Base-by-base conservation (phyloP, 2,329 filamentous ascomycete species). In the Talaromyces amestolkiae region DNA sequence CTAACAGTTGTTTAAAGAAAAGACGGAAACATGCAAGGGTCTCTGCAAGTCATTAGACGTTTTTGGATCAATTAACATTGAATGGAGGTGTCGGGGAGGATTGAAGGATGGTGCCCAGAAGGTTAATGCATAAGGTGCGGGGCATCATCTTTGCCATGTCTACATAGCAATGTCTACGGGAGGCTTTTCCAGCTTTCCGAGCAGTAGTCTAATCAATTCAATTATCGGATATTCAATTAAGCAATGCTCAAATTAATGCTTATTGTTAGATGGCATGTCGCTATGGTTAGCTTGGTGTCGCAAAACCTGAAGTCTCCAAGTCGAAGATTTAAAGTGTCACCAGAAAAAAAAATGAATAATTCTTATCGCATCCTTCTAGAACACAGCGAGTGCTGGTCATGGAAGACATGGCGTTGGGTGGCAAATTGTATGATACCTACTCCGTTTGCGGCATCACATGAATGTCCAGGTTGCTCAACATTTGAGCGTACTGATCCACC, bases 291-390 rank as follows among this genome's bases (percentile, higher is more conserved):
- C 22, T 19, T 19, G 27, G 3, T 31, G 27, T 31, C 27, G 27
- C 27, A 31, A 31, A 31, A 31, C 27, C 27, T 31, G 1, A 22
- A 22, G 43, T 13, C 19, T 47, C 43, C 5, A 6, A 27, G 13
- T 17, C 8, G 13, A 51, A 17, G 47, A 24, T 27, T 9, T 31
- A 6, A 3, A 4, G 27, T 10, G 2, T 51, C 10, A 13, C 22
- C 19, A 3, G 13, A 47, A 47, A 47, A 17, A 27, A 27, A 27
- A 4, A 6, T 6, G 17, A 53, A 33, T 7, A 33, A 31, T 22
- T 22, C 51, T 56, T 56, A 22, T 56, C 53, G n/a, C 31, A 56
- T 56, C n/a, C 53, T 56, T 56, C 53, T 56, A 56, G 53, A 56
- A 56, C 33, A 39, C 24, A 33, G 31, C 31, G 53, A 56, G 31